Base-by-base conservation (phyloP, 495 filamentous ascomycete species). In the Lepidopterella palustris region DNA sequence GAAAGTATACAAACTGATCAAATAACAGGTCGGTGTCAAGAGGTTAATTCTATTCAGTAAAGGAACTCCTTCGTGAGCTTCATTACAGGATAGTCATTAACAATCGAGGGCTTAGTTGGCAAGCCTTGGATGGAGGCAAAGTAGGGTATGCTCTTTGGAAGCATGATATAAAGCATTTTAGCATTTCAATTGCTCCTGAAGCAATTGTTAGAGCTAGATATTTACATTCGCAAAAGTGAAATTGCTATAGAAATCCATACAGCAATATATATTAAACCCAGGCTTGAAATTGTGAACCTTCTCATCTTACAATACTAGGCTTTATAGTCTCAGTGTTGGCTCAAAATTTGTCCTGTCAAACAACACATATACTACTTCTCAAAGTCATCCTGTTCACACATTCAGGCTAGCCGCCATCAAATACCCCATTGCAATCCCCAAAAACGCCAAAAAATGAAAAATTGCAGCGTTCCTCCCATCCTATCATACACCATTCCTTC, bases 1-100 rank as follows among this genome's bases (percentile, higher is more conserved):
- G 11, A 27, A 27, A 10, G 39, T 4, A 2, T 18, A 13, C 26
- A 11, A 45, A 45, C 66, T 51, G 57, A 29, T 53, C 8, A 28
- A 3, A 27, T 18, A 55, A 57, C 55, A 95, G 89, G 87, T 90
- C 59, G 91, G 92, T 61, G 86, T 96, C 24, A 96, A 95, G 77
- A 82, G 92, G 55, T 77, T 96, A 63, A 89, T 96, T 25, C 47
- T 25, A 13, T 50, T 50, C 20, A 27, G 47, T 6, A 50, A 26
- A 42, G 35, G 35, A 18, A 42, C 35, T 42, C 35, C 35, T 42
- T 11, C 35, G 3, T 42, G 35, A 42, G 35, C 10, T 15, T 42
- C 10, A 13, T 42, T 11, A 42, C 18, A 15, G 13, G 3, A 18
- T 42, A 18, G 10, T 42, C 3, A 42, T 15, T 13, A 10, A 3